Conservation (phyloP, 148 eudicot genomes). For the Dianthus caryophyllus region DNA sequence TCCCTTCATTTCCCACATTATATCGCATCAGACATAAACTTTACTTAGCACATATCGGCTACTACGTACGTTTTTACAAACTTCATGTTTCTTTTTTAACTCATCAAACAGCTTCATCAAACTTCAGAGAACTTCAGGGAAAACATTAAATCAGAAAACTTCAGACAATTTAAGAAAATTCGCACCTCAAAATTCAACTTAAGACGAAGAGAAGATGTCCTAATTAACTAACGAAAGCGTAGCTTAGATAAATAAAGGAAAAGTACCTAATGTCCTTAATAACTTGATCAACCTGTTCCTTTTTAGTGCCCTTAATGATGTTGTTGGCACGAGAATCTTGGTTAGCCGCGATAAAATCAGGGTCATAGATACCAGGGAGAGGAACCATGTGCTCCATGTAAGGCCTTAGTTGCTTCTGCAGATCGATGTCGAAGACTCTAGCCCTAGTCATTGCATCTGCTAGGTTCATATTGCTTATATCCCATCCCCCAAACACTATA, state of each 20-base stretch:
- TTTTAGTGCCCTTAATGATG: constrained; percentile 86
- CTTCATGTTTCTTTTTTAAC: no score
- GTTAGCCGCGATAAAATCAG: constrained; percentile 97
- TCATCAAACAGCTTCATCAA: no score
- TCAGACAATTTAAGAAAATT: no score
- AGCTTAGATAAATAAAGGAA: not conserved
- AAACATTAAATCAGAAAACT: no score
- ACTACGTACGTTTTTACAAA: no score
- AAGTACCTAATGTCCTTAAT: constrained; percentile 80
- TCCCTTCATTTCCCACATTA: constrained; percentile 41
- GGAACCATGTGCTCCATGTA: constrained; percentile 97
- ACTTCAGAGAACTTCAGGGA: no score
- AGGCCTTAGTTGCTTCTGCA: constrained; percentile 93
- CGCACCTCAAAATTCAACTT: no score
- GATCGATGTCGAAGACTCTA: constrained; percentile 85
- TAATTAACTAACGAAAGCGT: no score
- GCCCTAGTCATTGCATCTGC: constrained; percentile 96
- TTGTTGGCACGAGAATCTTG: constrained; percentile 90
- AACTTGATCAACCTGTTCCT: constrained; percentile 72
- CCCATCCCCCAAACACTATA: constrained; percentile 96
- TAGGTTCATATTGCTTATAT: constrained; percentile 86
- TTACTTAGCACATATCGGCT: no score
- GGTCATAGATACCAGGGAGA: constrained; percentile 86
- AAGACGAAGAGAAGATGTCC: no score
- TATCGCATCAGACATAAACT: not conserved